Conservation (phyloP, 192 early-diverging fungal species). For the Linnemannia hyalina region DNA sequence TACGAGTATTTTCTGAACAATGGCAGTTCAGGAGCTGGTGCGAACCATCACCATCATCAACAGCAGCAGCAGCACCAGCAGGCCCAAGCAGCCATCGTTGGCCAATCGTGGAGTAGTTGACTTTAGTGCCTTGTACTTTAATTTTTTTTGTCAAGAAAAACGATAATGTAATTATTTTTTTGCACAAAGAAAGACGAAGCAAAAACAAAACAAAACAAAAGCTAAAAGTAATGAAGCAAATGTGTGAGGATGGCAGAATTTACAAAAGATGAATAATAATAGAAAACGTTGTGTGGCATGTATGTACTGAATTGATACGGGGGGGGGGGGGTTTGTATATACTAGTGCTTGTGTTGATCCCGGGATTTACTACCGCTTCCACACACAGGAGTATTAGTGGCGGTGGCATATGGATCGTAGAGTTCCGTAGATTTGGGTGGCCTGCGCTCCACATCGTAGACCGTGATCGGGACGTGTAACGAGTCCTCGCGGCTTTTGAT, state of each 20-base stretch:
- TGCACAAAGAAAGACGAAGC: background rate
- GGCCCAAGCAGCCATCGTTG: background rate
- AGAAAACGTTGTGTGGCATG: background rate
- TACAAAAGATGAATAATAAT: background rate
- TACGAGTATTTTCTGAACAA: conserved; percentile 21
- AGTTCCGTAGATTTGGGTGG: conserved; percentile 46
- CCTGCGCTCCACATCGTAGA: conserved; percentile 44
- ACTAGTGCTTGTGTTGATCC: background rate
- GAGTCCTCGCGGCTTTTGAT: background rate
- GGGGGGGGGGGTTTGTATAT: too few species aligned
- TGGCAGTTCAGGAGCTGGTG: background rate
- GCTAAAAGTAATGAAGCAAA: too few species aligned
- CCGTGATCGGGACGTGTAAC: background rate
- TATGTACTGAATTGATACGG: background rate
- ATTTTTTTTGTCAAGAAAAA: conserved; percentile 5
- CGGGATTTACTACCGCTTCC: conserved; percentile 5
- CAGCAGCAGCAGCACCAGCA: background rate
- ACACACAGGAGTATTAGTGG: background rate
- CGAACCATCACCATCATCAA: background rate
- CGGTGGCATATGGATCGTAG: conserved; percentile 31
- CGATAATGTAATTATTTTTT: background rate
- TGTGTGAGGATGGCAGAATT: background rate
- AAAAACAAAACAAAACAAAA: background rate
- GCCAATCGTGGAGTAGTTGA: background rate
- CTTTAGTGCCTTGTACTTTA: background rate